phyloP scores from a whole-genome alignment of 371 early-diverging fungal species.

The Rhizomucor miehei region DNA sequence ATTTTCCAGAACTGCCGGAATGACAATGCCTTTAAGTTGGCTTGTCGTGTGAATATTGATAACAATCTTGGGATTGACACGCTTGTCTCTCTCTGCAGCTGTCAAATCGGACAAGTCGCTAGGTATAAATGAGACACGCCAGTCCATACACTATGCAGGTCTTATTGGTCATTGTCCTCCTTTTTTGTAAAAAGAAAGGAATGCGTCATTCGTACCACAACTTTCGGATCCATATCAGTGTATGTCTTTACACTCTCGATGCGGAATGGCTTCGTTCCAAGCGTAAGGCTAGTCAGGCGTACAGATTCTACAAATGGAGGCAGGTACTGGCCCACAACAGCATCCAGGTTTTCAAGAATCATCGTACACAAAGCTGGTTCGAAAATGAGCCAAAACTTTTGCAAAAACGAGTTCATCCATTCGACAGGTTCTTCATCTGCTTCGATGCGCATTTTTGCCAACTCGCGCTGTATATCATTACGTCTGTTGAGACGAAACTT shows the following conservation, averaged over 20 bases:
- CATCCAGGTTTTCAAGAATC: conserved; percentile 72
- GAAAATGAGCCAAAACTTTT: conserved; percentile 90
- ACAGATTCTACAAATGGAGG: conserved; percentile 91
- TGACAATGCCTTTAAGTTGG: conserved; percentile 83
- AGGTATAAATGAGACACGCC: conserved; percentile 88
- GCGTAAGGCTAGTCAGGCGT: conserved; percentile 88
- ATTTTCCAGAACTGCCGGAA: conserved; percentile 92
- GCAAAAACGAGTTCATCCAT: conserved; percentile 93
- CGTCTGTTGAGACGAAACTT: conserved; percentile 62
- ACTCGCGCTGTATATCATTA: conserved; percentile 69
- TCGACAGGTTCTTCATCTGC: conserved; percentile 81
- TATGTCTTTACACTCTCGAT: conserved; percentile 84
- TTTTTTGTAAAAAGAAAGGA: no score
- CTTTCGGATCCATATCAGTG: conserved; percentile 74
- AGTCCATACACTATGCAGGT: conserved; percentile 78
- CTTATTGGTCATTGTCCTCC: no score
- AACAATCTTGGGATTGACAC: conserved; percentile 91
- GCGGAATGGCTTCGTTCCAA: conserved; percentile 94
- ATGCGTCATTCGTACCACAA: conserved; percentile 71
- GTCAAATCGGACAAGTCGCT: conserved; percentile 72
- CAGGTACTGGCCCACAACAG: conserved; percentile 71
- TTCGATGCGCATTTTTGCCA: conserved; percentile 45
- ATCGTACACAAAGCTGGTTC: conserved; percentile 88
- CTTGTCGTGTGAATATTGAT: conserved; percentile 88
- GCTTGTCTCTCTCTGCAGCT: conserved; percentile 51